These are phyloP conservation scores for Gynostemma pentaphyllum DNA, from an alignment of 306 rosid species.

Conservation along the genomic window DNA sequence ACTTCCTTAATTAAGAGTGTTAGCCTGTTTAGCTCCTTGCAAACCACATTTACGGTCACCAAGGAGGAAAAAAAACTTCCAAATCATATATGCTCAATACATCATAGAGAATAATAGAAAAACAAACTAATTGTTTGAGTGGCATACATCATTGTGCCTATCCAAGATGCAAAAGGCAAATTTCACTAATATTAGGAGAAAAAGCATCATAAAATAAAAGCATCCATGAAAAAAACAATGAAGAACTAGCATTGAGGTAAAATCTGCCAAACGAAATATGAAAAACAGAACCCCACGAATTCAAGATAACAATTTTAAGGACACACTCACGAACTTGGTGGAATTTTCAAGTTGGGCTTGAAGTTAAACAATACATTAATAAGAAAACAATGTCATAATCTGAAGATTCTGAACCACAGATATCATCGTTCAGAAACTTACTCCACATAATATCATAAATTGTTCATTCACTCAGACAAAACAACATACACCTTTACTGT, in stretches of 20 bases:
- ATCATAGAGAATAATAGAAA: too few relatives aligned
- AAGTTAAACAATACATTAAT: background rate
- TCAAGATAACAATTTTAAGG: background rate
- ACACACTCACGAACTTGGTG: background rate
- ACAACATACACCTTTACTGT: constrained; percentile 57
- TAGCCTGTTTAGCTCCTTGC: background rate
- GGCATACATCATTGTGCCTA: background rate
- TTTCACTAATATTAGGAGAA: background rate
- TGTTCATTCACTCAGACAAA: constrained; percentile 47
- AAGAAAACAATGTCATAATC: background rate
- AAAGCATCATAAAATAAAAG: background rate
- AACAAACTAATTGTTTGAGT: background rate
- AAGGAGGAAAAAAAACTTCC: too few relatives aligned
- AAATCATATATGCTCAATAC: too few relatives aligned
- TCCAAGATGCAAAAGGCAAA: background rate
- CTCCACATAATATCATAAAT: background rate
- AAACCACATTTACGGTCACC: background rate
- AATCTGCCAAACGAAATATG: background rate
- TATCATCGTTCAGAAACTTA: background rate
- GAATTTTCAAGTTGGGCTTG: background rate
- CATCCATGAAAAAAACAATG: background rate
- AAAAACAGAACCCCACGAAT: constrained; percentile 25
- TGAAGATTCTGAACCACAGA: background rate
- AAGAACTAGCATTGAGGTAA: background rate
- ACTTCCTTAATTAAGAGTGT: background rate